Evolutionary conservation across 352 stramenopile genomes (phyloP), one percentile per base, ranked within the genome.

Genomic region (Albugo laibachii): DNA sequence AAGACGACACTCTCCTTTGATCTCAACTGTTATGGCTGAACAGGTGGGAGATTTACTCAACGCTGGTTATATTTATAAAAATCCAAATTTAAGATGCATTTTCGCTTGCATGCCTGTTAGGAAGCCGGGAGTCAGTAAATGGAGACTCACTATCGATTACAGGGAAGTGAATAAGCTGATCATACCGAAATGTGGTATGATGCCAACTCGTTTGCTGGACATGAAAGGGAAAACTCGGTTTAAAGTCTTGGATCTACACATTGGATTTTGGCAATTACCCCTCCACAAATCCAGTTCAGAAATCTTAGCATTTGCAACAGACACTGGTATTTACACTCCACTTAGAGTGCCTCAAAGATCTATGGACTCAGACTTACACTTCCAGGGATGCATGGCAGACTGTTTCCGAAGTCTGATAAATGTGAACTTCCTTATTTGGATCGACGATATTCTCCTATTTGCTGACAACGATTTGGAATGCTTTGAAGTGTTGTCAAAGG

Each of bases 391-490:
- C n/a, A 48, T 59, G 40, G 53, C 54, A 20, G 13, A 47, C n/a
- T 54, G 41, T 37, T 55, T 58, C 24, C 36, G 18, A 18, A 47
- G 36, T n/a, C 20, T 56, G 27, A 20, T 57, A 1, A 49, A 57
- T 44, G 47, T 58, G 15, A 18, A 54, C 20, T 24, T 65, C 11
- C 14, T 70, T 11, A 47, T 58, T 0, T 70, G 58, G 51, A 61
- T 65, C 21, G 57, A 65, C 18, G 49, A 65, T 37, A n/a, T 70
- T 2, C 41, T 70, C 5, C n/a, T 66, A 11, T 61, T 56, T 35
- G 52, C 53, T 16, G 37, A 40, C 0, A 37, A 57, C 24, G 49
- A 58, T 11, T 50, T 56, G 11, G 54, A 34, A 11, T 65, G 60
- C 31, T 11, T 65, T 1, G 24, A 40, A 0, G 58, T 57, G 13